Evolutionary conservation across 169 alveolate species (phyloP).

Genomic region (Plasmodium gonderi): DNA sequence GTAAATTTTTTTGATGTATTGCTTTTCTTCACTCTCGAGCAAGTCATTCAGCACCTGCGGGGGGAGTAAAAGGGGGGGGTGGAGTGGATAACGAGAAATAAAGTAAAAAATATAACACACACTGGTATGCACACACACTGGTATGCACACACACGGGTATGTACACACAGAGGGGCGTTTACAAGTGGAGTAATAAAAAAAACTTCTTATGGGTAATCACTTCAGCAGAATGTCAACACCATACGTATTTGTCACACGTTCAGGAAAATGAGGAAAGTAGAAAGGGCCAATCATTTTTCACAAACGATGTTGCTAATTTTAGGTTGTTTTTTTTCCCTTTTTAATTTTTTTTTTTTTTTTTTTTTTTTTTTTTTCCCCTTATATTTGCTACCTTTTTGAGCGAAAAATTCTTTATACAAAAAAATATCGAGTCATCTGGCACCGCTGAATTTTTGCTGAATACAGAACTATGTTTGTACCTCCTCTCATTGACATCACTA

Average conservation of each 20-base stretch:
- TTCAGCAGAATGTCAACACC: too few species aligned
- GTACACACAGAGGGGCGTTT: not conserved
- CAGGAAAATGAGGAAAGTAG: too few species aligned
- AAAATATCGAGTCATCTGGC: slow-evolving; percentile 22
- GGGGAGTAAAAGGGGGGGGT: not conserved
- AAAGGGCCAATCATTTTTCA: too few species aligned
- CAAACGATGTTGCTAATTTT: too few species aligned
- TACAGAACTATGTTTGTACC: not conserved
- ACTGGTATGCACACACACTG: not conserved
- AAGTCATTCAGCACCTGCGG: slow-evolving; percentile 51
- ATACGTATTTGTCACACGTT: too few species aligned
- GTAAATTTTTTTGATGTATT: slow-evolving; percentile 48
- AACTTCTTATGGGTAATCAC: too few species aligned
- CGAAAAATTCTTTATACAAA: slow-evolving; percentile 29
- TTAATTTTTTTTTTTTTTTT: not conserved
- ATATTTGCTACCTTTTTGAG: slow-evolving; percentile 35
- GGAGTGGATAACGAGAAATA: not conserved
- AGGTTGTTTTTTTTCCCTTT: not conserved
- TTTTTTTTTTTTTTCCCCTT: not conserved
- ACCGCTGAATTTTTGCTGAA: slow-evolving; percentile 13
- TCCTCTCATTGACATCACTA: not conserved
- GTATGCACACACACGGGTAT: not conserved
- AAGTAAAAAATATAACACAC: not conserved
- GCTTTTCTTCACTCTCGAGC: slow-evolving; percentile 60
- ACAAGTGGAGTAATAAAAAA: too few species aligned